Evolutionary conservation across 768 basidiomycete genomes (phyloP).

Genomic region (Chalciporus chontae): DNA sequence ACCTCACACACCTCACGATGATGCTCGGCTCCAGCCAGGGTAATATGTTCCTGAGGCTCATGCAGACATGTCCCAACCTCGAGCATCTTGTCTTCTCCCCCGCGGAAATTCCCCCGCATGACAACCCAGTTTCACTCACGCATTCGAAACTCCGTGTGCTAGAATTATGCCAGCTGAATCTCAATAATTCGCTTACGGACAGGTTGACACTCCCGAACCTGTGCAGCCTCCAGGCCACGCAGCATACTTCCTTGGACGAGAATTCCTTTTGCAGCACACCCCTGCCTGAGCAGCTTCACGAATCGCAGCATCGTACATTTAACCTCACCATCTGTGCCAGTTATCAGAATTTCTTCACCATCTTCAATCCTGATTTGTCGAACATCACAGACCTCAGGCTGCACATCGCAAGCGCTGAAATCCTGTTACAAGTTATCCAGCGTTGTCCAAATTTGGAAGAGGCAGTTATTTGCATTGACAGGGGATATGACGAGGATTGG

Average conservation of each 20-base stretch:
- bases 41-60: not conserved
- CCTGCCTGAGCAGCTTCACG: not conserved
- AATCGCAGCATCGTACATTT: not conserved
- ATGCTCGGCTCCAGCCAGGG: not conserved
- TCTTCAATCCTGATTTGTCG: not conserved
- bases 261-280: not conserved
- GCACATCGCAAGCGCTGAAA: not conserved
- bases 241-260: too few relatives aligned
- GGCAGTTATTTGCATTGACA: not conserved
- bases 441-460: not conserved
- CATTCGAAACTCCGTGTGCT: not conserved
- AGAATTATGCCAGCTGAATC: not conserved
- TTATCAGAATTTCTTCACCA: not conserved
- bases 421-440: not conserved
- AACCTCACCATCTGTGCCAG: not conserved
- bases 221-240: not conserved
- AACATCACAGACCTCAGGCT: not conserved
- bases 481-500: too few relatives aligned
- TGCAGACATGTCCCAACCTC: not conserved
- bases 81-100: not conserved
- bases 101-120: not conserved
- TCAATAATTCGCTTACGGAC: not conserved
- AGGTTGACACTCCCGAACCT: not conserved
- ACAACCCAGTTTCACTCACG: not conserved
- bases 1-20: too few relatives aligned